These are phyloP conservation scores for Ustilago nuda DNA, from an alignment of 1,284 basidiomycete genomes.

Conservation along the genomic window DNA sequence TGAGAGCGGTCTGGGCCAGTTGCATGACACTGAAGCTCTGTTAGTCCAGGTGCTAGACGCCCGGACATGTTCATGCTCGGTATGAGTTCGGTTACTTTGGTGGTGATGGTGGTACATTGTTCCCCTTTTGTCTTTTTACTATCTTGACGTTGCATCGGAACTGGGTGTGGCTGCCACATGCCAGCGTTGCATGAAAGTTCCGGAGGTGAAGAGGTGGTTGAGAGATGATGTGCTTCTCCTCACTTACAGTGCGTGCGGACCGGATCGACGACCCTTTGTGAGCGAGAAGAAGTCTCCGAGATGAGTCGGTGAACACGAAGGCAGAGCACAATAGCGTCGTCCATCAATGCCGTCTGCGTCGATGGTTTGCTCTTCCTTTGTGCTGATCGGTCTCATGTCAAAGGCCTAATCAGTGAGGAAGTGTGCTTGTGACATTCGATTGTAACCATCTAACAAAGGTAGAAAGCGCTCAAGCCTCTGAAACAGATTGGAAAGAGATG, in stretches of 20 bases:
- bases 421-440: no score
- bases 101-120: background rate
- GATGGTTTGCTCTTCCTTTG: background rate
- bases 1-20: background rate
- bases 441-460: background rate
- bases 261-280: background rate
- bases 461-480: background rate
- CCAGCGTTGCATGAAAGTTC: background rate
- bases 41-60: slow-evolving; percentile 1
- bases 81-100: slow-evolving; percentile 17
- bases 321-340: background rate
- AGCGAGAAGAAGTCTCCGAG: background rate
- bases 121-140: background rate
- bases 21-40: slow-evolving; percentile 2
- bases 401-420: background rate
- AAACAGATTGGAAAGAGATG: background rate
- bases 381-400: background rate
- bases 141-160: background rate
- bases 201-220: background rate
- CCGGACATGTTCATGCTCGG: slow-evolving; percentile 22
- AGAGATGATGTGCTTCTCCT: background rate
- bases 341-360: background rate
- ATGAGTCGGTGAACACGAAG: background rate
- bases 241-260: background rate
- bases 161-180: slow-evolving; percentile 7